Evolutionary conservation across 2,329 filamentous ascomycete genomes (phyloP), one percentile per base, ranked within the genome.

Genomic region (Xylaria sp.): DNA sequence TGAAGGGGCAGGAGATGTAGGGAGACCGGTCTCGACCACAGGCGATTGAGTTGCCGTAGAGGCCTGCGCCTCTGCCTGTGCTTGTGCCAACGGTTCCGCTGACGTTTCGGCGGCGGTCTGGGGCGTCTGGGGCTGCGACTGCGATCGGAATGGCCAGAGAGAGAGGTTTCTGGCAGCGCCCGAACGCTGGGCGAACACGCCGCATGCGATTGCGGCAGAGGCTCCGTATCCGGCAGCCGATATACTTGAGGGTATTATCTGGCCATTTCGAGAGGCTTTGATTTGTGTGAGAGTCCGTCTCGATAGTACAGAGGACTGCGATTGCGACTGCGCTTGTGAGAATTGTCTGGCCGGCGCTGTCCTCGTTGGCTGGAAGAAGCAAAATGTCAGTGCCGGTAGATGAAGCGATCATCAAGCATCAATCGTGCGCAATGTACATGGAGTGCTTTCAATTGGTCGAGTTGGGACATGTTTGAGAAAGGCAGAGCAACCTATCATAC

Each of bases 71-170:
- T 37, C 8, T 37, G 34, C 34, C 34, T 37, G 34, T 37, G 34
- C 7, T 6, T 37, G 34, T 37, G 34, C 34, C 34, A 48, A 57
- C 37, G 62, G 52, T 72, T 69, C 61, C n/a, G 74, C 18, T 70
- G 68, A 41, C 77, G 67, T 3, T 9, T 39, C 20, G 23, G 52
- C 50, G 28, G 66, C n/a, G 20, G 52, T 13, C 57, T 46, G 28
- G n/a, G 65, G 32, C 73, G 65, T 73, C 25, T 34, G 32, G 3
- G 32, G 9, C 32, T 37, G 34, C 34, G 34, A 37, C 25, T 63
- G 76, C 28, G 77, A 78, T n/a, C 70, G 65, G 71, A 77, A 79
- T 2, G 76, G 75, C 78, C 78, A 79, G 20, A 79, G 66, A 18
- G 78, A 79, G 57, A 79, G 69, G 46, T 76, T 77, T 20, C 78